phyloP scores from a whole-genome alignment of 2,329 filamentous ascomycete genomes.

The Penicillium sp. region DNA sequence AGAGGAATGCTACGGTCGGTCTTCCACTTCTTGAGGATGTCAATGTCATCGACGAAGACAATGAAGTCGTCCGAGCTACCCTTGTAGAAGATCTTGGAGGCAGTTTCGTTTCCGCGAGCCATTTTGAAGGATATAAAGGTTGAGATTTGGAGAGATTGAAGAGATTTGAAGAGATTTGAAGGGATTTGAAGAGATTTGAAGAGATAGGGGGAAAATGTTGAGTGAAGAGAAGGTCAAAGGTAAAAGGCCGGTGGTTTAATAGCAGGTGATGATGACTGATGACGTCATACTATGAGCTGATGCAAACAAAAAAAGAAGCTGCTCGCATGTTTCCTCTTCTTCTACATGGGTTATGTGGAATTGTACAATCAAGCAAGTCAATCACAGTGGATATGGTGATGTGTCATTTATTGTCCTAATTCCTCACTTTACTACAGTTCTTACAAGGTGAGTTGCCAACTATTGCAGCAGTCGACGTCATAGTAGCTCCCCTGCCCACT shows the following conservation, averaged over 20 bases:
- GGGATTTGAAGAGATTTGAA: neutral
- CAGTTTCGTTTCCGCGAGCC: slow-evolving; percentile 67
- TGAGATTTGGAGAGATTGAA: neutral
- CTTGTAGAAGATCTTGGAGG: slow-evolving; percentile 83
- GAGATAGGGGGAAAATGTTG: neutral
- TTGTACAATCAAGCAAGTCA: neutral
- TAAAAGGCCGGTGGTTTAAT: slow-evolving; percentile 5
- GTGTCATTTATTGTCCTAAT: neutral
- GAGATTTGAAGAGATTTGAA: slow-evolving; percentile 9
- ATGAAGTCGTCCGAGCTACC: slow-evolving; percentile 68
- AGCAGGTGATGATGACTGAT: slow-evolving; percentile 21
- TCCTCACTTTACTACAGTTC: slow-evolving; percentile 7
- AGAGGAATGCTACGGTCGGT: slow-evolving; percentile 74
- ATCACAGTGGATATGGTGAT: slow-evolving; percentile 20
- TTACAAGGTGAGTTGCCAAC: slow-evolving; percentile 5
- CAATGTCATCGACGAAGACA: slow-evolving; percentile 49
- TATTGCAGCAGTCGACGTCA: slow-evolving; percentile 10
- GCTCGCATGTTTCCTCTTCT: slow-evolving; percentile 4
- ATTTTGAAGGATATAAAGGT: slow-evolving; percentile 43
- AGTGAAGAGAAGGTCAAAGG: neutral
- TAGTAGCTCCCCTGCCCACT: slow-evolving; percentile 3
- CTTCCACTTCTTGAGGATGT: slow-evolving; percentile 77
- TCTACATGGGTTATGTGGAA: no score
- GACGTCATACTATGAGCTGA: slow-evolving; percentile 21
- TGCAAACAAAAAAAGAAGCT: slow-evolving; percentile 1